phyloP scores from a whole-genome alignment of 2,329 filamentous ascomycete species.

The Epicoccum sorghinum region DNA sequence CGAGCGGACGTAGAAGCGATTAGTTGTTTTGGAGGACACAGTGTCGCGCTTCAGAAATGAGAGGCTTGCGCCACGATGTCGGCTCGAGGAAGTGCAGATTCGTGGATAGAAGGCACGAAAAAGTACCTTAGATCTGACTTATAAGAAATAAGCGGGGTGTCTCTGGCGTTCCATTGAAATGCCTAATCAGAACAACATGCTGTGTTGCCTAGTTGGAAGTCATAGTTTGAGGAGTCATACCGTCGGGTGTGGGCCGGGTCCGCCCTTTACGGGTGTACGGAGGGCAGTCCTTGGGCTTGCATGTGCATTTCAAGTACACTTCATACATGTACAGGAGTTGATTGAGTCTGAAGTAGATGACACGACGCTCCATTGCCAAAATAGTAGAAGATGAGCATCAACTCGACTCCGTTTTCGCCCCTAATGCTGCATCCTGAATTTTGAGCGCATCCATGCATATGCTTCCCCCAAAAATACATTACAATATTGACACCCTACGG shows the following conservation, averaged over 20 bases:
- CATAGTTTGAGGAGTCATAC: constrained; percentile 5
- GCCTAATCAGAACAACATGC: too few relatives aligned
- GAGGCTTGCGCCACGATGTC: too few relatives aligned
- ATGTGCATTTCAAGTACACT: neutral
- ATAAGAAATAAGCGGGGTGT: too few relatives aligned
- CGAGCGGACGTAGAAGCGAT: too few relatives aligned
- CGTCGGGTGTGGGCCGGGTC: constrained; percentile 1
- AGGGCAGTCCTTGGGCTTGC: neutral
- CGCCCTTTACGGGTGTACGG: constrained; percentile 11
- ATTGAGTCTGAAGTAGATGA: neutral
- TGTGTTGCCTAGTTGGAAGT: neutral
- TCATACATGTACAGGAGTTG: too few relatives aligned
- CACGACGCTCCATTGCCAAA: neutral
- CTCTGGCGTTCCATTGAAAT: too few relatives aligned
- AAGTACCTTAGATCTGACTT: too few relatives aligned
- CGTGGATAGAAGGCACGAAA: too few relatives aligned
- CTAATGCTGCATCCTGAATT: constrained; percentile 4
- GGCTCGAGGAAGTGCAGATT: too few relatives aligned
- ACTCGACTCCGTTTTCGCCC: constrained; percentile 3
- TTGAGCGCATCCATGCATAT: constrained; percentile 13
- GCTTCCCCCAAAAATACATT: constrained; percentile 20
- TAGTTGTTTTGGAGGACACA: too few relatives aligned
- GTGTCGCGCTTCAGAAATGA: too few relatives aligned
- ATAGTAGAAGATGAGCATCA: constrained; percentile 1
- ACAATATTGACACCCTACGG: constrained; percentile 15